Evolutionary conservation across 768 basidiomycete genomes (phyloP).

Genomic region (Hortiboletus flavorubellus): DNA sequence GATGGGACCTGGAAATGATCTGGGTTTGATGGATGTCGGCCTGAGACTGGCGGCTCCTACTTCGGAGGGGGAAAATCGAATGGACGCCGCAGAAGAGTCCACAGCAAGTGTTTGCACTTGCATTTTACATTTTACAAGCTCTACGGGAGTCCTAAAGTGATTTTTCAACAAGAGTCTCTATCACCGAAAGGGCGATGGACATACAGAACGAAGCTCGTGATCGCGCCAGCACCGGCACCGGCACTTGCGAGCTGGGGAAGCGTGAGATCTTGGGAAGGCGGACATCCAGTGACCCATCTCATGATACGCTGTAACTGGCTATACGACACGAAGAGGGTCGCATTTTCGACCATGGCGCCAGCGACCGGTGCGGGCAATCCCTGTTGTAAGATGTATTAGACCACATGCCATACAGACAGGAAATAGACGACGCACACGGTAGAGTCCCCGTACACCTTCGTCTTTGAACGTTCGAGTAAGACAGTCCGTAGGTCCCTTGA

Average conservation of each 20-base stretch:
- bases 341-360: constrained; percentile 92
- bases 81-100: constrained; percentile 12
- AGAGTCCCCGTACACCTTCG: constrained; percentile 83
- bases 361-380: constrained; percentile 88
- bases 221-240: constrained; percentile 82
- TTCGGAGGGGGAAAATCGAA: constrained; percentile 9
- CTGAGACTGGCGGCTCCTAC: constrained; percentile 13
- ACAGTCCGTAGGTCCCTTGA: constrained; percentile 87
- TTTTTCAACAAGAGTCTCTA: not conserved
- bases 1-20: constrained; percentile 66
- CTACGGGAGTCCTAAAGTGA: constrained; percentile 75
- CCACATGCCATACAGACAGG: not conserved
- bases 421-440: constrained; percentile 57
- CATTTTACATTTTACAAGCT: constrained; percentile 97
- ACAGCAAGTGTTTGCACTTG: constrained; percentile 84
- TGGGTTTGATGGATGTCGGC: constrained; percentile 9
- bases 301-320: constrained; percentile 67
- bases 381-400: constrained; percentile 37
- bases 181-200: constrained; percentile 27
- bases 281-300: constrained; percentile 39
- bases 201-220: constrained; percentile 85
- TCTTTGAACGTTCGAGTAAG: constrained; percentile 73
- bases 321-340: constrained; percentile 83
- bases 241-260: constrained; percentile 73
- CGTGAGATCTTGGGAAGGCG: constrained; percentile 42